A percentile compares a stretch with the other conserved stretches of the same genome.
Evolutionary conservation across 169 alveolate genomes (phyloP).

Genomic region (Theileria annulata): DNA sequence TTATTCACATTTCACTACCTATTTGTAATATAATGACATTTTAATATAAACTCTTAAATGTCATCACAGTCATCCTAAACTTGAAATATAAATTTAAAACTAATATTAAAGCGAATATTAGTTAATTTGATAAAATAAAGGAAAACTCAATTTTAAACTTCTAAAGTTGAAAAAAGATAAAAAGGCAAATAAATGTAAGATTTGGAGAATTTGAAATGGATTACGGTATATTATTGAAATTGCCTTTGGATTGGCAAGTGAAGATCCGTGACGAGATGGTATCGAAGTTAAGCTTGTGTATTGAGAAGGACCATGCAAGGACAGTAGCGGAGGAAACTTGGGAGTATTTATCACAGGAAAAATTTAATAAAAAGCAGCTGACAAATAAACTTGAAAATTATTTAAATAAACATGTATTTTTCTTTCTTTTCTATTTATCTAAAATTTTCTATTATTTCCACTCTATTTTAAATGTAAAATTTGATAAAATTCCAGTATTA

Average conservation of each 20-base stretch:
- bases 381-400: conserved; percentile 27
- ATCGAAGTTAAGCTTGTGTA: conserved; percentile 40
- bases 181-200: background rate
- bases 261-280: conserved; percentile 55
- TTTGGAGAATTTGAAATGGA: background rate
- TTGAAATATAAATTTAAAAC: too few relatives aligned
- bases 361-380: conserved; percentile 19
- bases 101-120: too few relatives aligned
- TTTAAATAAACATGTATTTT: conserved; percentile 47
- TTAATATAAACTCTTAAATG: background rate
- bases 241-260: conserved; percentile 64
- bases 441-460: background rate
- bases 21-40: background rate
- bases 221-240: conserved; percentile 25
- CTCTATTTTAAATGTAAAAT: too few relatives aligned
- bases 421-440: background rate
- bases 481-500: background rate
- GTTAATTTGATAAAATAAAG: too few relatives aligned
- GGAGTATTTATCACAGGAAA: conserved; percentile 36
- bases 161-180: too few relatives aligned
- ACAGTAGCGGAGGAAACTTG: conserved; percentile 51
- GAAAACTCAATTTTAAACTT: too few relatives aligned
- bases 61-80: background rate
- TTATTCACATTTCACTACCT: background rate
- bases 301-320: conserved; percentile 16